phyloP scores from a whole-genome alignment of 2,329 filamentous ascomycete genomes.

The Coniochaeta prunicola region DNA sequence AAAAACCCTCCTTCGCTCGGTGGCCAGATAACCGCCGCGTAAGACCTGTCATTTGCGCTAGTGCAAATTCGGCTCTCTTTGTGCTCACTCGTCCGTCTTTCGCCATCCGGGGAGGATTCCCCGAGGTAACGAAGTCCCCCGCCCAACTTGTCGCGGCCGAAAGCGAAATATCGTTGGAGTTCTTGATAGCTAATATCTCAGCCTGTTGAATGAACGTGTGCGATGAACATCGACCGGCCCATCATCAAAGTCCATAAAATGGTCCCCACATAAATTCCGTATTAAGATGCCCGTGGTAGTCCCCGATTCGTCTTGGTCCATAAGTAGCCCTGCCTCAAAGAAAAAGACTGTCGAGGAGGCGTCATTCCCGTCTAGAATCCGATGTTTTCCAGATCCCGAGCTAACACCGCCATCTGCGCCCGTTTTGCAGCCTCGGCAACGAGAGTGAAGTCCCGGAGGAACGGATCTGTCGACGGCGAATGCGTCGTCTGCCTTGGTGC shows the following conservation, averaged over 20 bases:
- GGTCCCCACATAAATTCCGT: no score
- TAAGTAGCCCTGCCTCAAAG: background rate
- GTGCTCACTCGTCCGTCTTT: background rate
- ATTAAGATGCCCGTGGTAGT: background rate
- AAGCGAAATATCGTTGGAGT: no score
- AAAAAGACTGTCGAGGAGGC: background rate
- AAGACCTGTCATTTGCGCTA: no score
- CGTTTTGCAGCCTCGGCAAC: conserved; percentile 90
- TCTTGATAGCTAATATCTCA: no score
- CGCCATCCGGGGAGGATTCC: no score
- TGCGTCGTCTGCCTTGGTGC: conserved; percentile 15
- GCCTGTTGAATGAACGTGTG: no score
- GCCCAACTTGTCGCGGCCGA: no score
- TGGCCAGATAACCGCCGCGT: background rate
- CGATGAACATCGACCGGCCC: no score
- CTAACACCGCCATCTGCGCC: conserved; percentile 82
- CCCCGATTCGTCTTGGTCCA: background rate
- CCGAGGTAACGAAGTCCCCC: no score
- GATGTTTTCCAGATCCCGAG: conserved; percentile 76
- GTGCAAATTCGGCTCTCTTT: background rate
- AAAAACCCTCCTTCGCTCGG: background rate
- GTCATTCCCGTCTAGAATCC: conserved; percentile 21
- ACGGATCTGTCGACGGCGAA: conserved; percentile 41
- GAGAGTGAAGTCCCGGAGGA: conserved; percentile 75
- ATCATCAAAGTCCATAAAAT: no score